These are phyloP conservation scores for Lactuca saligna DNA, from an alignment of 129 eudicot species.

Conservation along the genomic window DNA sequence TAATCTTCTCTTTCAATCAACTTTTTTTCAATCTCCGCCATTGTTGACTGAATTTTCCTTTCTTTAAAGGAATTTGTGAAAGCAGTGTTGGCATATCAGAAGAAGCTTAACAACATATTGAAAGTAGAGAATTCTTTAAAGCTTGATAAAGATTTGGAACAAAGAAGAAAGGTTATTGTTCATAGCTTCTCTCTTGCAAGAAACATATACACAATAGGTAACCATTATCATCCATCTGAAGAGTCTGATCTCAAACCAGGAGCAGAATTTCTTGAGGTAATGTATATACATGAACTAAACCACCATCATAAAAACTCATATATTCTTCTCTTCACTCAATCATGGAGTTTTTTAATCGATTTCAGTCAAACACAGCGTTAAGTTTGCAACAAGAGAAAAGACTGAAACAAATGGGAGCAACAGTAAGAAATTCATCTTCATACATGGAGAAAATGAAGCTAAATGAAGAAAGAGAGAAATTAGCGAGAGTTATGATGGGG, in stretches of 20 bases:
- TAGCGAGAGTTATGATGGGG: conserved; percentile 69
- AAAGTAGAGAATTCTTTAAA: conserved; percentile 44
- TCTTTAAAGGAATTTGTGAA: conserved; percentile 76
- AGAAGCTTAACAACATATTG: conserved; percentile 45
- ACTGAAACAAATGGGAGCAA: conserved; percentile 92
- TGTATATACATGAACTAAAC: conserved; percentile 14
- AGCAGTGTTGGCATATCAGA: conserved; percentile 81
- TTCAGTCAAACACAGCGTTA: conserved; percentile 79
- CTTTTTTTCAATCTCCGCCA: neutral
- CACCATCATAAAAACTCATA: neutral
- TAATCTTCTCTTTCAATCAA: neutral
- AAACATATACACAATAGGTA: conserved; percentile 50
- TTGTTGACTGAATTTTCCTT: neutral
- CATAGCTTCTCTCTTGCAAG: conserved; percentile 79
- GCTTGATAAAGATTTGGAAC: conserved; percentile 69
- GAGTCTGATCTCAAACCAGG: conserved; percentile 75
- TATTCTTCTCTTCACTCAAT: too few species aligned
- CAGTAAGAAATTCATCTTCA: conserved; percentile 73
- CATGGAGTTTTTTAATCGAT: neutral
- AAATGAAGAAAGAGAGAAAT: conserved; percentile 60
- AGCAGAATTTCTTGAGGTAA: conserved; percentile 83
- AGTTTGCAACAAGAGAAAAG: conserved; percentile 79
- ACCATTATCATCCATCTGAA: conserved; percentile 31
- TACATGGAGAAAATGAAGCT: conserved; percentile 53
- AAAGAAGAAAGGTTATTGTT: conserved; percentile 54